Evolutionary conservation across 1,284 basidiomycete genomes (phyloP).

Genomic region (Ganoderma lingzhi): DNA sequence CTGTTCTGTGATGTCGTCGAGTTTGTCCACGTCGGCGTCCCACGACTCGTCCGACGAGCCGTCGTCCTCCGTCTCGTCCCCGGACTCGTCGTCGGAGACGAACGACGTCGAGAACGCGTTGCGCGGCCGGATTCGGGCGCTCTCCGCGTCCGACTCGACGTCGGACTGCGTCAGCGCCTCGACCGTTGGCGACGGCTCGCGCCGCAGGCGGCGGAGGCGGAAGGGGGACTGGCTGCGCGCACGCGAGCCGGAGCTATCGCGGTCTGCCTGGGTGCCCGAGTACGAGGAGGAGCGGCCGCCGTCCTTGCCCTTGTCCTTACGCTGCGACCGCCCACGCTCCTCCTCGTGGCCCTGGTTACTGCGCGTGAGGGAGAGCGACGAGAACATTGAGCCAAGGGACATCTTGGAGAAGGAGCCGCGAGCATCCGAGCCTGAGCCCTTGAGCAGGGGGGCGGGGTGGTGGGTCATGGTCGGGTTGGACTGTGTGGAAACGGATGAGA

Average conservation of each 20-base stretch:
- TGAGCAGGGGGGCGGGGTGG: slow-evolving; percentile 19
- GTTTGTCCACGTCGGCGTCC: slow-evolving; percentile 62
- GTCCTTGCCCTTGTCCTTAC: slow-evolving; percentile 45
- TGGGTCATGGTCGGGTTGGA: slow-evolving; percentile 21
- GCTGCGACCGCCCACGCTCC: slow-evolving; percentile 62
- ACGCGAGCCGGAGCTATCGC: slow-evolving; percentile 47
- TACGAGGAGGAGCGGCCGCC: slow-evolving; percentile 61
- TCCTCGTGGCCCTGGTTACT: slow-evolving; percentile 53
- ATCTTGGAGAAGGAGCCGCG: slow-evolving; percentile 66
- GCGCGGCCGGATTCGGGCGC: slow-evolving; percentile 61
- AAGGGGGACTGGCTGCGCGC: slow-evolving; percentile 80
- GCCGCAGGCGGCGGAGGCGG: slow-evolving; percentile 55
- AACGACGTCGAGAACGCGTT: slow-evolving; percentile 72
- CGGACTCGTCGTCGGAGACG: slow-evolving; percentile 57
- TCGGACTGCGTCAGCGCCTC: slow-evolving; percentile 79
- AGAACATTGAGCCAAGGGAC: slow-evolving; percentile 75
- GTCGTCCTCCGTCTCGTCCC: slow-evolving; percentile 54
- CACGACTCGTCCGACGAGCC: slow-evolving; percentile 45
- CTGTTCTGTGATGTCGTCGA: slow-evolving; percentile 80
- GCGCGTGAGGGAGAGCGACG: slow-evolving; percentile 65
- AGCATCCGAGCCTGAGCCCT: slow-evolving; percentile 41
- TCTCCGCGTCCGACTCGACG: slow-evolving; percentile 65
- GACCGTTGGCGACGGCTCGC: slow-evolving; percentile 76
- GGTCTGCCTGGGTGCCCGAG: slow-evolving; percentile 39
- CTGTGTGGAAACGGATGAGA: slow-evolving; percentile 54